Conservation (phyloP, 768 basidiomycete genomes). For the Tephrocybe sp. region DNA sequence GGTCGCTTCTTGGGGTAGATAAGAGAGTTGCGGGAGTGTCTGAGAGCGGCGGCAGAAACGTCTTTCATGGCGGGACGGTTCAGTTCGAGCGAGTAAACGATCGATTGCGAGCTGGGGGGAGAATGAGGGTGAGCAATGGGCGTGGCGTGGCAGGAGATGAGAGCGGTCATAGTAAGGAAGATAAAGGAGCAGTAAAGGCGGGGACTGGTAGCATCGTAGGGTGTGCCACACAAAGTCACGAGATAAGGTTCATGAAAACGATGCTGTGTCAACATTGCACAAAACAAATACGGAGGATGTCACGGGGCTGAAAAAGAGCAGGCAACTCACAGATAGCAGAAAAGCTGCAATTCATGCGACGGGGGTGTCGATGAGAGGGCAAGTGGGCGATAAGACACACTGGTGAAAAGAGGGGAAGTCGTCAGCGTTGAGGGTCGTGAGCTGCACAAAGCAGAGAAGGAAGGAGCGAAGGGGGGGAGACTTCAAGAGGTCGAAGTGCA, state of each 20-base stretch:
- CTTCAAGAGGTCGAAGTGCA: conserved; percentile 20
- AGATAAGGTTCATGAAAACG: conserved; percentile 15
- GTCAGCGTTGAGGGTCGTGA: conserved; percentile 50
- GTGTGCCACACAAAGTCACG: conserved; percentile 7
- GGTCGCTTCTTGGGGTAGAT: conserved; percentile 86
- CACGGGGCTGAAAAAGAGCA: conserved; percentile 1
- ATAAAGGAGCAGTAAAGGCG: conserved; percentile 6
- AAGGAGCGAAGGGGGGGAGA: neutral
- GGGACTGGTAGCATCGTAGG: neutral
- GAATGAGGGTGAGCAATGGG: conserved; percentile 22
- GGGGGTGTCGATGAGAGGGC: conserved; percentile 19
- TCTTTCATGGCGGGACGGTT: conserved; percentile 74
- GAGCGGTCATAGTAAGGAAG: conserved; percentile 18
- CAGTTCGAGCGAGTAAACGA: conserved; percentile 41
- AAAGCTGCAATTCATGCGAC: conserved; percentile 41
- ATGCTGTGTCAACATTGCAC: conserved; percentile 14
- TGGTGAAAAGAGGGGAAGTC: conserved; percentile 29
- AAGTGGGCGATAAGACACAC: conserved; percentile 16
- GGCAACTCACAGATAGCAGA: conserved; percentile 36
- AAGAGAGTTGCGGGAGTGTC: conserved; percentile 59
- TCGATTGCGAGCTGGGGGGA: conserved; percentile 40
- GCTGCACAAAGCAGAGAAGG: conserved; percentile 24
- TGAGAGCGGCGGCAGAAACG: conserved; percentile 56
- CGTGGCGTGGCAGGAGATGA: conserved; percentile 24
- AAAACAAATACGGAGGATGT: neutral